Conservation (phyloP, 495 filamentous ascomycete genomes). For the Aspergillus asperescens region DNA sequence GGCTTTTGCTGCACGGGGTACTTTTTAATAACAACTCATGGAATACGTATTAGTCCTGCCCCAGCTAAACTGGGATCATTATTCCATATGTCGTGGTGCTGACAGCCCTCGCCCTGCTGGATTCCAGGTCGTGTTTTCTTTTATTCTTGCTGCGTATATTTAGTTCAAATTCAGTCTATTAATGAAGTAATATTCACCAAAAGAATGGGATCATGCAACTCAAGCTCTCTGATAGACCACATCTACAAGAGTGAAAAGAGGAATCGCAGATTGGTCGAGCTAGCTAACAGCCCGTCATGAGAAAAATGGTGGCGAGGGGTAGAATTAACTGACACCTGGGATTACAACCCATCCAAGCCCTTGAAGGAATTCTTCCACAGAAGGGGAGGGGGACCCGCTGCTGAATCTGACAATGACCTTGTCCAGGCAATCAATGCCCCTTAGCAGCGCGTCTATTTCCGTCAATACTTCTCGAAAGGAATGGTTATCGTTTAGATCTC, state of each 20-base stretch:
- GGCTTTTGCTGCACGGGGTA: too few relatives aligned
- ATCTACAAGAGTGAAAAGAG: neutral
- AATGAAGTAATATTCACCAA: neutral
- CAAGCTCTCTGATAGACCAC: neutral
- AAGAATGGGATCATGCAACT: neutral
- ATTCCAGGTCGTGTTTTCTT: neutral
- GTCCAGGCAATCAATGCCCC: neutral
- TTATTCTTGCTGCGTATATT: neutral
- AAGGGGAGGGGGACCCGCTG: neutral
- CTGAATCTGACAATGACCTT: conserved; percentile 5
- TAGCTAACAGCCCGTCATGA: neutral
- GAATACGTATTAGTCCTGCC: neutral
- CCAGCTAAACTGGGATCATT: neutral
- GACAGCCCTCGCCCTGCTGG: neutral
- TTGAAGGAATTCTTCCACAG: conserved; percentile 2
- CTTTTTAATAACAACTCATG: neutral
- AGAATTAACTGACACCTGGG: neutral
- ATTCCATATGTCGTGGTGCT: neutral
- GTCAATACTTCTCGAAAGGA: neutral
- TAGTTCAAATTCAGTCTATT: neutral
- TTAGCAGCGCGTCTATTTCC: neutral
- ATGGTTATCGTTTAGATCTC: neutral
- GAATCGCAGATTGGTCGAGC: neutral
- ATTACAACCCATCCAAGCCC: conserved; percentile 5
- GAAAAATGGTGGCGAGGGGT: neutral